Evolutionary conservation across 2,329 filamentous ascomycete genomes (phyloP), one percentile per base, ranked within the genome.

Genomic region (Cryphonectria naterciae): DNA sequence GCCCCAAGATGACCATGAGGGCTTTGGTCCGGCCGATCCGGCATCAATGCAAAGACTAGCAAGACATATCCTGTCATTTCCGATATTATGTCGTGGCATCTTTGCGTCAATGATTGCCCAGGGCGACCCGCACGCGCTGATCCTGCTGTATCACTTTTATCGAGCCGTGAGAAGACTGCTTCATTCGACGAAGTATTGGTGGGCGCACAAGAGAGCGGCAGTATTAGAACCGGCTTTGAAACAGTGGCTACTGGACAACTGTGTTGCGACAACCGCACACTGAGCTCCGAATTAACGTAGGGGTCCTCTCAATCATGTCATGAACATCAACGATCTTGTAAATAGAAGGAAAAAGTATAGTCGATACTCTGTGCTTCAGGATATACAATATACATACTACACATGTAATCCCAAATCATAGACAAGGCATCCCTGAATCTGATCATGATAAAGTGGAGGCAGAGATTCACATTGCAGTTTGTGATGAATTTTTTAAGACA

Each of bases 121-220:
- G 41, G 32, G 65, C 41, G 67, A 74, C 35, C 52, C 69, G 28
- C 56, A 67, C 39, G 68, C 72, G 3, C 46, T 74, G 2, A 37
- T 74, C 17, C 22, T 74, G 49, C 69, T 74, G 8, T 74, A 74
- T 32, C 68, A 74, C 56, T 74, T 74, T 49, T 74, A 74, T 64
- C 70, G 73, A 25, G 67, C 73, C 25, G 69, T 70, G 2, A 43
- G 64, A 28, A 62, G 60, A 25, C 61, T 74, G 17, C 67, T 74
- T 1, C 65, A 67, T 11, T 43, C 69, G 32, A 54, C 67, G 2
- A 17, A 61, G 1, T 74, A 62, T 43, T 74, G 73, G 73, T 74
- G 73, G 73, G 68, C 69, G 15, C 68, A 74, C 11, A 62, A 67
- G 25, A 70, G 73, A 8, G 72, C 70, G 8, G 22, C 22, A 19